Percentiles rank a stretch among this genome's conserved stretches.
phyloP scores from a whole-genome alignment of 441 rosid species.

The Geranium incanum region DNA sequence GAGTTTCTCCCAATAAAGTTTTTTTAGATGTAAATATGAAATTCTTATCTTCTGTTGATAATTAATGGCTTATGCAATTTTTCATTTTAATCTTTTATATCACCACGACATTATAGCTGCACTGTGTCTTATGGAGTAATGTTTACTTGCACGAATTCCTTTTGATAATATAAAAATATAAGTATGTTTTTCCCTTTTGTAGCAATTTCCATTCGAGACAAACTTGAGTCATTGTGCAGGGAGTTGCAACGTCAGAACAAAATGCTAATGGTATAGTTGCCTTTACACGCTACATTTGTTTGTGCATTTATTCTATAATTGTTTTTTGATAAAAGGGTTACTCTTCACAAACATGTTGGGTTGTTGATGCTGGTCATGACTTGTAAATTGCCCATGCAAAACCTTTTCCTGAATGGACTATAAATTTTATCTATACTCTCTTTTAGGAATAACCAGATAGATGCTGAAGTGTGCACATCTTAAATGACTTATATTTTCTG shows the following conservation, averaged over 20 bases:
- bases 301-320: neutral
- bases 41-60: neutral
- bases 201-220: conserved; percentile 78
- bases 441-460: neutral
- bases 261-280: conserved; percentile 60
- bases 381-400: conserved; percentile 3
- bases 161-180: too few relatives aligned
- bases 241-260: conserved; percentile 92
- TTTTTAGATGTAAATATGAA: too few relatives aligned
- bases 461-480: too few relatives aligned
- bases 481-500: too few relatives aligned
- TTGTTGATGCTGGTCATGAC: conserved; percentile 2
- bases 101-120: too few relatives aligned
- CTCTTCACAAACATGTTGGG: neutral
- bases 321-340: too few relatives aligned
- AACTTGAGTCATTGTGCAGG: conserved; percentile 81
- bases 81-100: too few relatives aligned
- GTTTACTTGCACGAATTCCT: too few relatives aligned
- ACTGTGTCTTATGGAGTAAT: too few relatives aligned
- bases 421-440: neutral
- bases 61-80: too few relatives aligned
- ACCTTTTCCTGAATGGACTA: neutral
- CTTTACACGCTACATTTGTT: conserved; percentile 10
- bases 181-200: conserved; percentile 15
- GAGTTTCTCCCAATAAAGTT: too few relatives aligned